Evolutionary conservation across 2,329 filamentous ascomycete species (phyloP).

Genomic region (Daldinia eschscholtzii): DNA sequence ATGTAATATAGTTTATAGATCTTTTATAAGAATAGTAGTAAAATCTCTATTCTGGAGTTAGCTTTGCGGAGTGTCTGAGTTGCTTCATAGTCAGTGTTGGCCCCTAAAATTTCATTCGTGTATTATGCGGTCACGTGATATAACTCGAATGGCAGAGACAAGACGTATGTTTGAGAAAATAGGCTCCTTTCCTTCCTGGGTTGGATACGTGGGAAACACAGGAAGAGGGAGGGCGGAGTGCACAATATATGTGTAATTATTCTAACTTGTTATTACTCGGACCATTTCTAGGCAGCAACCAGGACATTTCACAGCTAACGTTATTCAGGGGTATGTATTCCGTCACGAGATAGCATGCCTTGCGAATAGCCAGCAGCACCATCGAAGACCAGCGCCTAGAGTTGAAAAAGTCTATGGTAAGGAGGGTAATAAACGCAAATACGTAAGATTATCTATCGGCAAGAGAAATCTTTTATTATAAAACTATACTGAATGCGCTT

Average conservation of each 20-base stretch:
- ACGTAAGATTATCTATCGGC: not conserved
- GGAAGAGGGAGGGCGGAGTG: too few species aligned
- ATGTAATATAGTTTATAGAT: not conserved
- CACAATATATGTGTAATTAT: not conserved
- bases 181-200: not conserved
- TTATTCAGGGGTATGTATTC: not conserved
- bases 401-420: not conserved
- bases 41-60: not conserved
- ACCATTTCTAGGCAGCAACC: not conserved
- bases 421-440: not conserved
- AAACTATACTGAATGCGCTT: slow-evolving; percentile 33
- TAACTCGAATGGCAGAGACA: not conserved
- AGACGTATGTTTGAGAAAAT: not conserved
- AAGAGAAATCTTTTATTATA: not conserved
- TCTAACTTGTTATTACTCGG: not conserved
- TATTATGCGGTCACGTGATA: not conserved
- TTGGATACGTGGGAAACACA: not conserved
- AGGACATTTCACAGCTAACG: not conserved
- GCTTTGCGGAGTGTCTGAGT: not conserved
- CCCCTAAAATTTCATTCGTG: not conserved
- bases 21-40: not conserved
- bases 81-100: not conserved
- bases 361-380: not conserved
- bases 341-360: not conserved
- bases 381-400: not conserved